A percentile compares a stretch with the other conserved stretches of the same genome.
Conservation (phyloP, 345 rosid genomes). For the Eucalyptus albens region DNA sequence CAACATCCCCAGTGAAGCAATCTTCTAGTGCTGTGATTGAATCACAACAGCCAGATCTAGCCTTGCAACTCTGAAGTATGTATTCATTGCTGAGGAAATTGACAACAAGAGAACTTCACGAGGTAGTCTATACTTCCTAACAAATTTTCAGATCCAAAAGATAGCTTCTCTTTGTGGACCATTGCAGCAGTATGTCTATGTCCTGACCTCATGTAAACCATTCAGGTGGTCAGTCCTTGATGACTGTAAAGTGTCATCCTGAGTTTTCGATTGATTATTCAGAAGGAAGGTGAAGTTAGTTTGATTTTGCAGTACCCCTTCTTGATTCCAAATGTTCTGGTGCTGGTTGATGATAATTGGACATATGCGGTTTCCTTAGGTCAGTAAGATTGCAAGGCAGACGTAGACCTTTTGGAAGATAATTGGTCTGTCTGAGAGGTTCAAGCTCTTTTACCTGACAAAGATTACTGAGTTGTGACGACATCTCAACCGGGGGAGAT, state of each 20-base stretch:
- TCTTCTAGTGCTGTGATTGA: conserved; percentile 66
- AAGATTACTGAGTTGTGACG: background rate
- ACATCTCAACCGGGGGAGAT: background rate
- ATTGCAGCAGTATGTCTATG: background rate
- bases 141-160: background rate
- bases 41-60: conserved; percentile 91
- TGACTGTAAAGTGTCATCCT: background rate
- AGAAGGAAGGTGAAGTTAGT: background rate
- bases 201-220: background rate
- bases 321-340: background rate
- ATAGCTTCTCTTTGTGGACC: background rate
- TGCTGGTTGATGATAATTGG: background rate
- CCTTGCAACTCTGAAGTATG: conserved; percentile 57
- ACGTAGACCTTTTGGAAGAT: background rate
- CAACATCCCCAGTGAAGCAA: conserved; percentile 76
- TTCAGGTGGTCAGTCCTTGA: background rate
- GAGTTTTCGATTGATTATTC: background rate
- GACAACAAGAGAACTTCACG: background rate
- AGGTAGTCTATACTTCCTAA: background rate
- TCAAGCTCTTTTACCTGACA: background rate
- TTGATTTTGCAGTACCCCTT: background rate
- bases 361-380: background rate
- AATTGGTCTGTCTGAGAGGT: background rate
- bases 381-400: background rate
- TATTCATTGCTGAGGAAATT: background rate